Percentiles rank a stretch among this genome's conserved stretches.
Evolutionary conservation across 768 basidiomycete genomes (phyloP).

Genomic region (Tylopilus rubrobrunneus): DNA sequence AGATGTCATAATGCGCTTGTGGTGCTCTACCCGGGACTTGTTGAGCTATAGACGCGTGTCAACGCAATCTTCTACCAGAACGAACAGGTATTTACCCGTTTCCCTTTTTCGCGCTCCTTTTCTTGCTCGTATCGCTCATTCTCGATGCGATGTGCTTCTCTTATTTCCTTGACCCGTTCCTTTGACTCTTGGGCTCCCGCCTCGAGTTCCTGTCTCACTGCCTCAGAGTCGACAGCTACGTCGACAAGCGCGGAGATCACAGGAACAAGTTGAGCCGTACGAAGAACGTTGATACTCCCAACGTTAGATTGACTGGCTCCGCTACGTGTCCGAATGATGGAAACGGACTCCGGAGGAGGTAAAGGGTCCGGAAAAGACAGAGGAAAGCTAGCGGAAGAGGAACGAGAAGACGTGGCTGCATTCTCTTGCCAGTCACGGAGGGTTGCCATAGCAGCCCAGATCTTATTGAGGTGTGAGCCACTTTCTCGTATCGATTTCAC

Average conservation of each 20-base stretch:
- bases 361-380: conserved; percentile 55
- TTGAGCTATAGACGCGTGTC: conserved; percentile 31
- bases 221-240: conserved; percentile 40
- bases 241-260: conserved; percentile 59
- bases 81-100: conserved; percentile 10
- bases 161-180: conserved; percentile 47
- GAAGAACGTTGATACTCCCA: conserved; percentile 33
- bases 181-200: conserved; percentile 51
- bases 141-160: conserved; percentile 41
- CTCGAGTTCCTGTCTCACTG: conserved; percentile 59
- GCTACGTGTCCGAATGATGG: conserved; percentile 46
- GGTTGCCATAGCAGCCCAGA: conserved; percentile 54
- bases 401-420: conserved; percentile 12
- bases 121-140: conserved; percentile 28
- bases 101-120: conserved; percentile 52
- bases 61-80: neutral
- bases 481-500: conserved; percentile 49
- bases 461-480: conserved; percentile 55
- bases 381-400: conserved; percentile 7
- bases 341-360: conserved; percentile 44
- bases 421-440: conserved; percentile 39
- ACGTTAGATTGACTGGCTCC: conserved; percentile 27
- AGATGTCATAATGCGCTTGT: conserved; percentile 46
- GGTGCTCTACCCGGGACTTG: conserved; percentile 41
- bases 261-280: conserved; percentile 64